These are phyloP conservation scores for Stevia rebaudiana DNA, from an alignment of 140 eudicot species.

Conservation along the genomic window DNA sequence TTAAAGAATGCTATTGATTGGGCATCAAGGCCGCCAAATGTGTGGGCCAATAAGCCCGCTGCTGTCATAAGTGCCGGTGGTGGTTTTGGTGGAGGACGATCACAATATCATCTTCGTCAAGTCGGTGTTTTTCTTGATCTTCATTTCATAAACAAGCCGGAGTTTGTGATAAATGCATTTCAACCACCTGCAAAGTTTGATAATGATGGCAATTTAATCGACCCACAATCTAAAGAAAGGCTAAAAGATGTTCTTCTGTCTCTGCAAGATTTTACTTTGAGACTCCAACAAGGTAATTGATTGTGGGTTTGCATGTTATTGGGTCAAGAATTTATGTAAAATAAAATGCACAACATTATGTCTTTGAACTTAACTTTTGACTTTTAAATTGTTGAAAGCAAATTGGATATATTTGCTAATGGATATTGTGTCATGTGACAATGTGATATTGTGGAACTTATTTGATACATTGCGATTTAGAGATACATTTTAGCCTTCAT, in stretches of 20 bases:
- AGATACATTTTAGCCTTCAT: background rate
- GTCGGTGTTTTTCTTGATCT: slow-evolving; percentile 64
- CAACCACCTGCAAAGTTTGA: slow-evolving; percentile 79
- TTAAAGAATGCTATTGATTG: slow-evolving; percentile 73
- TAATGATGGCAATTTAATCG: slow-evolving; percentile 59
- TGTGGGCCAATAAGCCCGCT: slow-evolving; percentile 64
- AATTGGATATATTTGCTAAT: background rate
- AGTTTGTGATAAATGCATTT: slow-evolving; percentile 49
- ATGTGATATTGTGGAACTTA: background rate
- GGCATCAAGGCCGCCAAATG: slow-evolving; percentile 83
- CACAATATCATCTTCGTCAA: slow-evolving; percentile 78
- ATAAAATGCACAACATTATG: background rate
- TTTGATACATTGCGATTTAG: background rate
- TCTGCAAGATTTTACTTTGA: slow-evolving; percentile 46
- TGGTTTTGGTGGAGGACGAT: slow-evolving; percentile 47
- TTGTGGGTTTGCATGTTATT: slow-evolving; percentile 9
- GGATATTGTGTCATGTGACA: slow-evolving; percentile 1
- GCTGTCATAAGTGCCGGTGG: slow-evolving; percentile 68
- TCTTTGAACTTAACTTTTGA: background rate
- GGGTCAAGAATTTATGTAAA: slow-evolving; percentile 3
- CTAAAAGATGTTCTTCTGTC: slow-evolving; percentile 48
- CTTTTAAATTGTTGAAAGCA: background rate
- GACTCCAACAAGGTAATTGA: slow-evolving; percentile 36
- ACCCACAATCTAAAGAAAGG: slow-evolving; percentile 46
- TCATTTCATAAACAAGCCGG: slow-evolving; percentile 88